Conservation (phyloP, 176 grass and related monocot species). For the Avena insularis region DNA sequence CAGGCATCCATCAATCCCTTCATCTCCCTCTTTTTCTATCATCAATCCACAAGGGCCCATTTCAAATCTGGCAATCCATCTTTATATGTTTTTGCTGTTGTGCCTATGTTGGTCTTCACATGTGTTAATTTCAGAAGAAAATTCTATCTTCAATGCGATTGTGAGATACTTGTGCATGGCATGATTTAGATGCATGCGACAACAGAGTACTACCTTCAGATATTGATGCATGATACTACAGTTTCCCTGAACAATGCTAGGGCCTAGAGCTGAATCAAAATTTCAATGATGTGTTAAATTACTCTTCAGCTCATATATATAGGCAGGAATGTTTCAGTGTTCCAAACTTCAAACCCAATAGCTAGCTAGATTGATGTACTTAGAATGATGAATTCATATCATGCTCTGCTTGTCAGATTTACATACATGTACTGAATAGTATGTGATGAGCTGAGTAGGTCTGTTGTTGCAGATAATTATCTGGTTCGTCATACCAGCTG, state of each 20-base stretch:
- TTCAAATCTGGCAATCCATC: neutral
- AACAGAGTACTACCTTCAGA: neutral
- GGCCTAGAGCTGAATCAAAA: neutral
- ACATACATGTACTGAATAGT: neutral
- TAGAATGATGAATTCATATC: neutral
- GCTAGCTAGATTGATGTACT: neutral
- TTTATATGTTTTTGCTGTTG: neutral
- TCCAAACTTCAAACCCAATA: neutral
- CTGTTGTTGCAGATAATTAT: conserved; percentile 68
- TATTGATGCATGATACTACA: too few relatives aligned
- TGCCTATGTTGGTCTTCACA: neutral
- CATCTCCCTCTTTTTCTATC: neutral
- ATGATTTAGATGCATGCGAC: neutral
- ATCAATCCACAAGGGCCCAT: neutral
- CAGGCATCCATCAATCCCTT: conserved; percentile 54
- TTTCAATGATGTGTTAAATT: neutral
- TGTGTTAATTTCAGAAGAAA: neutral
- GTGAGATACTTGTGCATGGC: neutral
- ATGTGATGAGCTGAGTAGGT: neutral
- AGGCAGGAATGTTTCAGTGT: neutral
- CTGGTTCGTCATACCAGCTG: conserved; percentile 86
- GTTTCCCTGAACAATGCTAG: neutral
- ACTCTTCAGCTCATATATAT: neutral
- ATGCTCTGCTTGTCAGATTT: neutral
- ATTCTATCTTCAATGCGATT: neutral